Percentiles rank a stretch among this genome's conserved stretches.
These are phyloP conservation scores for Lactarius trivialis DNA, from an alignment of 768 basidiomycete species.

Conservation along the genomic window DNA sequence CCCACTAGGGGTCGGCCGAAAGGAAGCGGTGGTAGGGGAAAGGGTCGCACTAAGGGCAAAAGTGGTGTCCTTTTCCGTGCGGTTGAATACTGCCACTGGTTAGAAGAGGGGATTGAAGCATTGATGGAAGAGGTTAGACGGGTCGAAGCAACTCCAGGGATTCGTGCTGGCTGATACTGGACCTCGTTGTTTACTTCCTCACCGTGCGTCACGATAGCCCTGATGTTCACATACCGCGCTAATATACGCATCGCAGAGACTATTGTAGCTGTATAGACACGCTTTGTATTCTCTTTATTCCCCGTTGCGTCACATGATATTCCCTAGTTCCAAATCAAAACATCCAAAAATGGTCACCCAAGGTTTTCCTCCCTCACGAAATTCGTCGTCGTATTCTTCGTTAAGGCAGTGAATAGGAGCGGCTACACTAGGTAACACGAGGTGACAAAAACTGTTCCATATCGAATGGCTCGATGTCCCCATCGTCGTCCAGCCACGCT, in stretches of 20 bases:
- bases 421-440: too few species aligned
- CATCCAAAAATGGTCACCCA: too few species aligned
- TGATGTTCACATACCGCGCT: neutral
- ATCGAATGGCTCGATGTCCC: too few species aligned
- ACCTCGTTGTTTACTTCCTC: neutral
- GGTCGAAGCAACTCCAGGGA: constrained; percentile 61
- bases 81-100: constrained; percentile 77
- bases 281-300: neutral
- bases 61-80: constrained; percentile 85
- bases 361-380: too few species aligned
- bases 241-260: neutral
- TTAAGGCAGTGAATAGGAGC: too few species aligned
- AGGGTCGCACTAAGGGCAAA: constrained; percentile 76
- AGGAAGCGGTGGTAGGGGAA: constrained; percentile 52
- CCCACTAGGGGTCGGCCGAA: constrained; percentile 77
- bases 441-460: too few species aligned
- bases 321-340: too few species aligned
- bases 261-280: constrained; percentile 3
- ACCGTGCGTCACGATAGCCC: constrained; percentile 1
- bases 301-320: neutral
- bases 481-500: too few species aligned
- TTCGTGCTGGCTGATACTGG: constrained; percentile 28
- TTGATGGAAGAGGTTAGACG: constrained; percentile 61
- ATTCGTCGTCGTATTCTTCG: too few species aligned
- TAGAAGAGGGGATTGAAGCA: constrained; percentile 76